phyloP scores from a whole-genome alignment of 306 rosid species.

The Malus orientalis region DNA sequence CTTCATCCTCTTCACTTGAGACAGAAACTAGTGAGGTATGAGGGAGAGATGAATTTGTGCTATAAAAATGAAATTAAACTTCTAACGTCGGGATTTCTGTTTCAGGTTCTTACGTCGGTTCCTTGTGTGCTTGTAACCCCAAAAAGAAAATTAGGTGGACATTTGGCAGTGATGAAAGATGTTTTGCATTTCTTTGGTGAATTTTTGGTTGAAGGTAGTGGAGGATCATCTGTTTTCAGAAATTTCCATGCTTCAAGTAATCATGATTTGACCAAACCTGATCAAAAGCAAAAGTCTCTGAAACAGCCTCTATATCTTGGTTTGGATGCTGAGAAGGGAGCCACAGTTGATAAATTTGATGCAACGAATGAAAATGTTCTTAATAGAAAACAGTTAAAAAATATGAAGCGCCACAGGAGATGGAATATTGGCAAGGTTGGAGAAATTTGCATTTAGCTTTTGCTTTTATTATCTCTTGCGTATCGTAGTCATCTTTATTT shows the following conservation, averaged over 20 bases:
- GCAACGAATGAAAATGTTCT: conserved; percentile 46
- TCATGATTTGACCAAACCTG: conserved; percentile 57
- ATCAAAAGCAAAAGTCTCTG: conserved; percentile 49
- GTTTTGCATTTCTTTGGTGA: conserved; percentile 87
- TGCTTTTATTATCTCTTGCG: not conserved
- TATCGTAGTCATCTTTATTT: not conserved
- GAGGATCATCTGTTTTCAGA: conserved; percentile 80
- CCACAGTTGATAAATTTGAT: conserved; percentile 33
- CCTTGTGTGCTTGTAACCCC: conserved; percentile 79
- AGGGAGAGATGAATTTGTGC: conserved; percentile 14
- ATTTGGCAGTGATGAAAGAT: conserved; percentile 85
- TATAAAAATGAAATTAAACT: conserved; percentile 4
- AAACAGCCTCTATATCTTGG: conserved; percentile 55
- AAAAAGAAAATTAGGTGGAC: conserved; percentile 89
- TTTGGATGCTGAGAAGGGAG: conserved; percentile 52
- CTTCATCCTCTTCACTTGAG: conserved; percentile 46
- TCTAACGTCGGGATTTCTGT: conserved; percentile 23
- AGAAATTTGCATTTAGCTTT: conserved; percentile 18
- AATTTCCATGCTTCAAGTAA: conserved; percentile 53
- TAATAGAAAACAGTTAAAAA: conserved; percentile 45
- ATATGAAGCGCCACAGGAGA: conserved; percentile 84
- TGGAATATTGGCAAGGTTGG: conserved; percentile 88
- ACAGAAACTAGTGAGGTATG: conserved; percentile 81
- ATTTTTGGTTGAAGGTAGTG: conserved; percentile 89
- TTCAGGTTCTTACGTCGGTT: conserved; percentile 81